Conservation (phyloP, 2,329 filamentous ascomycete genomes). For the Ceratocystis lukuohia region DNA sequence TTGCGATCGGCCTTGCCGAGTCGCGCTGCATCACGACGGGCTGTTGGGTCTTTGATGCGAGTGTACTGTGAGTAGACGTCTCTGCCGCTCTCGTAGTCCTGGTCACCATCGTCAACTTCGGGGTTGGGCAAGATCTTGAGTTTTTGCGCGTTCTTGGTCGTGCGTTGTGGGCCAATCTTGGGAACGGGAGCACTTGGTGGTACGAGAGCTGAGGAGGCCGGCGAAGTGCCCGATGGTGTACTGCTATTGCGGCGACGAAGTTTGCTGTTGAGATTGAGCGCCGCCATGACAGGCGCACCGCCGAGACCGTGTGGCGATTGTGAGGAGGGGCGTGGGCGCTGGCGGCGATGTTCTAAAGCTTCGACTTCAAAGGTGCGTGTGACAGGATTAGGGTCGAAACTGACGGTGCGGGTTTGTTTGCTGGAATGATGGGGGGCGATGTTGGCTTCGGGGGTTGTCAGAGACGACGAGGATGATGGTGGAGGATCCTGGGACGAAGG, state of each 20-base stretch:
- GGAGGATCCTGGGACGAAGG: not conserved
- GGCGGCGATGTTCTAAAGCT: constrained; percentile 26
- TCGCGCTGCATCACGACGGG: constrained; percentile 77
- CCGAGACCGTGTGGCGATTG: constrained; percentile 26
- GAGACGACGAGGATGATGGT: not conserved
- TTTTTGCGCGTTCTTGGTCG: constrained; percentile 91
- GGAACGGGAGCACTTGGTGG: constrained; percentile 26
- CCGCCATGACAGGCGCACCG: constrained; percentile 50
- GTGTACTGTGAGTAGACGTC: constrained; percentile 98
- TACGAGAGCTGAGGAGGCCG: constrained; percentile 29
- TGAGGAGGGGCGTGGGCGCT: constrained; percentile 27
- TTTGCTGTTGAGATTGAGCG: constrained; percentile 60
- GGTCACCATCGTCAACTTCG: constrained; percentile 60
- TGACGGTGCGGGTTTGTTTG: constrained; percentile 50
- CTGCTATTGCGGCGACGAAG: constrained; percentile 68
- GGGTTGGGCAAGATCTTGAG: constrained; percentile 92
- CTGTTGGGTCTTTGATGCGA: constrained; percentile 90
- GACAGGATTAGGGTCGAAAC: constrained; percentile 59
- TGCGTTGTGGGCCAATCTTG: constrained; percentile 89
- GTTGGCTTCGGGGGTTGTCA: not conserved
- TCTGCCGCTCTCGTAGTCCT: constrained; percentile 78
- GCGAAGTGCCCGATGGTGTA: constrained; percentile 37
- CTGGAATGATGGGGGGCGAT: constrained; percentile 21
- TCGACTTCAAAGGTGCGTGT: constrained; percentile 47
- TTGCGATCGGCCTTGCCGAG: constrained; percentile 88